Conservation (phyloP, 345 rosid species). For the Brassica carinata region DNA sequence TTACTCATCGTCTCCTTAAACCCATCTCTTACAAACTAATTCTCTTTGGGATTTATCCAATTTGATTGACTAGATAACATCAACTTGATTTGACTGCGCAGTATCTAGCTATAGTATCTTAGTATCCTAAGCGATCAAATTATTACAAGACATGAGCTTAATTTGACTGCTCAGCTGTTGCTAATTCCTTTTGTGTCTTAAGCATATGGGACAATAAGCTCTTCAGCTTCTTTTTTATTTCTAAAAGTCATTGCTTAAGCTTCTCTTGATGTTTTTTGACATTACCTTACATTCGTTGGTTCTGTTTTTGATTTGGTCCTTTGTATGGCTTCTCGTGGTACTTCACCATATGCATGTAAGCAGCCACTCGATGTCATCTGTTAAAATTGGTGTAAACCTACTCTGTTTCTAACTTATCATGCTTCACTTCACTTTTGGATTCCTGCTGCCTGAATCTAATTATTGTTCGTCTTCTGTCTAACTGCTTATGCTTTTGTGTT, state of each 20-base stretch:
- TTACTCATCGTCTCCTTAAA: background rate
- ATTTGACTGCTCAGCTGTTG: too few relatives aligned
- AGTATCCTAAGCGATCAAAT: too few relatives aligned
- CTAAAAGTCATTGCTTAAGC: background rate
- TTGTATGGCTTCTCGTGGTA: background rate
- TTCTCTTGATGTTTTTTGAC: background rate
- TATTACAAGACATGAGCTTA: too few relatives aligned
- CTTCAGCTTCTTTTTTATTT: too few relatives aligned
- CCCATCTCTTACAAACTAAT: background rate
- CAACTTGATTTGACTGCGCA: background rate
- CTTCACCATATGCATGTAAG: background rate
- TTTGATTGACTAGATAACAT: background rate
- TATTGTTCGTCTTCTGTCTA: background rate
- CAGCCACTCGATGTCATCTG: background rate
- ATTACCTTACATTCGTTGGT: background rate
- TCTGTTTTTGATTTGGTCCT: slow-evolving; percentile 14
- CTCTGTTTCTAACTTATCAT: background rate
- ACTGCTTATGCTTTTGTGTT: slow-evolving; percentile 26
- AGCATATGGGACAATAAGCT: too few relatives aligned
- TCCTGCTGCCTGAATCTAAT: too few relatives aligned
- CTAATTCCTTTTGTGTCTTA: too few relatives aligned
- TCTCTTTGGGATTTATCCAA: background rate
- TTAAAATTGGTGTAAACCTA: background rate
- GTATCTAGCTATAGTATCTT: too few relatives aligned
- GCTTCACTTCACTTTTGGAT: too few relatives aligned